A percentile compares a stretch with the other conserved stretches of the same genome.
Evolutionary conservation across 2,329 filamentous ascomycete genomes (phyloP).

Genomic region (Apiospora malaysiana): DNA sequence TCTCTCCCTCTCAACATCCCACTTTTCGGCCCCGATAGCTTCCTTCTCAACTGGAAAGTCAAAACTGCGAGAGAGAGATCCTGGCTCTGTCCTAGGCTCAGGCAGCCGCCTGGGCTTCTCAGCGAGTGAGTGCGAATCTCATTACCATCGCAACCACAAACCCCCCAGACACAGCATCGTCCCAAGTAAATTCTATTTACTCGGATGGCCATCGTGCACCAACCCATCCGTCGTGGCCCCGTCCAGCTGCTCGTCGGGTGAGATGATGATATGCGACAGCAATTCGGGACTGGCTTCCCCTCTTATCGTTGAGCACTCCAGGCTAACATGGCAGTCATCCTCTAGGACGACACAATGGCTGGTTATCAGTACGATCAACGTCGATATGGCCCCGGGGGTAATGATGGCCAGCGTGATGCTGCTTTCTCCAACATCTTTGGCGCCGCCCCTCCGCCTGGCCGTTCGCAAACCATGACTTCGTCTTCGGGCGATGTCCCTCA

Average conservation of each 20-base stretch:
- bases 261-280: slow-evolving; percentile 8
- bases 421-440: slow-evolving; percentile 98
- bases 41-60: slow-evolving; percentile 21
- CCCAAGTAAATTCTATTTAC: neutral
- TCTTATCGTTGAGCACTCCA: neutral
- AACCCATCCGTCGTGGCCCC: neutral
- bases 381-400: slow-evolving; percentile 57
- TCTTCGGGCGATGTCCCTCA: slow-evolving; percentile 60
- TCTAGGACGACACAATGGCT: slow-evolving; percentile 58
- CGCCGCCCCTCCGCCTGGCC: slow-evolving; percentile 80
- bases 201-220: neutral
- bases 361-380: slow-evolving; percentile 60
- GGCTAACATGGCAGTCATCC: slow-evolving; percentile 24
- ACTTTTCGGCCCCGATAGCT: slow-evolving; percentile 24
- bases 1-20: slow-evolving; percentile 30
- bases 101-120: slow-evolving; percentile 41
- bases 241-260: neutral
- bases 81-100: slow-evolving; percentile 39
- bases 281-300: neutral
- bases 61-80: slow-evolving; percentile 31
- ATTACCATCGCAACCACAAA: neutral
- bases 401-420: slow-evolving; percentile 81
- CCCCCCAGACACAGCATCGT: neutral
- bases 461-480: slow-evolving; percentile 95
- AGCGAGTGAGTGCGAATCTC: slow-evolving; percentile 36